A percentile compares a stretch with the other conserved stretches of the same genome.
These are phyloP conservation scores for Daldinia loculata DNA, from an alignment of 495 filamentous ascomycete species.

Conservation along the genomic window DNA sequence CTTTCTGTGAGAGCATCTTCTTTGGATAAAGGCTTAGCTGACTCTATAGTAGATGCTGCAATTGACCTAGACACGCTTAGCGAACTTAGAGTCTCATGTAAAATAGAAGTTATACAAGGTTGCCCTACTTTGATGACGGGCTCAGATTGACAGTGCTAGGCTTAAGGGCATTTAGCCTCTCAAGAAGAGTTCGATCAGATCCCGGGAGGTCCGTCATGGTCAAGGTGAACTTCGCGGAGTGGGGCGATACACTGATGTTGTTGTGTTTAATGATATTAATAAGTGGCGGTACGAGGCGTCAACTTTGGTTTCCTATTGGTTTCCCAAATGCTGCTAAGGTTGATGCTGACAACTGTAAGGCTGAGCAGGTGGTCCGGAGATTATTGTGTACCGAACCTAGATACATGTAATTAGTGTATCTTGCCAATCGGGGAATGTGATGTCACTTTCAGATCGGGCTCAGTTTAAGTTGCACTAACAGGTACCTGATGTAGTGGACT, in stretches of 20 bases:
- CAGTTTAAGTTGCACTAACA: no score
- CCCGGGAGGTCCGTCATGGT: slow-evolving; percentile 65
- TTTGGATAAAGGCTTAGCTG: slow-evolving; percentile 44
- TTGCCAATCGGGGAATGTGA: no score
- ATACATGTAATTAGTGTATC: not conserved
- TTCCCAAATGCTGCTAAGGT: not conserved
- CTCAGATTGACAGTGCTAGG: slow-evolving; percentile 49
- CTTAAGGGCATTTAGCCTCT: slow-evolving; percentile 81
- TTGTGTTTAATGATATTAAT: not conserved
- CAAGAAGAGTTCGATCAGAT: slow-evolving; percentile 85
- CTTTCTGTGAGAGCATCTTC: slow-evolving; percentile 56
- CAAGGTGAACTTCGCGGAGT: not conserved
- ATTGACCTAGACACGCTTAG: slow-evolving; percentile 34
- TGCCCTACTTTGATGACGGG: slow-evolving; percentile 47
- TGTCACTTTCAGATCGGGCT: no score
- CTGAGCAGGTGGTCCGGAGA: not conserved
- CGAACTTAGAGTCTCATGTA: not conserved
- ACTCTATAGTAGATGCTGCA: slow-evolving; percentile 35
- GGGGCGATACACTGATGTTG: not conserved
- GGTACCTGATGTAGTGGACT: not conserved
- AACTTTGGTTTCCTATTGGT: not conserved
- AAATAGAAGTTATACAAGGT: slow-evolving; percentile 14
- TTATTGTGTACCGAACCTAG: no score
- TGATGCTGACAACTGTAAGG: not conserved
- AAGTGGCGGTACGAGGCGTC: not conserved